Conservation (phyloP, 306 rosid genomes). For the Benincasa hispida region DNA sequence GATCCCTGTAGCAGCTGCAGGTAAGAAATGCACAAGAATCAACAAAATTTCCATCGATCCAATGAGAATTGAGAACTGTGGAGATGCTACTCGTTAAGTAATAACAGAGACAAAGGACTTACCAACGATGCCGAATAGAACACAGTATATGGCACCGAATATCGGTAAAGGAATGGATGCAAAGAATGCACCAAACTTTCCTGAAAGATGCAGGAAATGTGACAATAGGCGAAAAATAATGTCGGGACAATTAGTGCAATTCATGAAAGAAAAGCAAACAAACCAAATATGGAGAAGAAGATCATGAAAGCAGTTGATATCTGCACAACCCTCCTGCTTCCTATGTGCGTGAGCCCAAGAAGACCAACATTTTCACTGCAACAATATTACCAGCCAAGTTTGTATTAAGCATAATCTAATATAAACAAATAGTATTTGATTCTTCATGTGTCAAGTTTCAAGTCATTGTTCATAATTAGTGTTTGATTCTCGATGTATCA, state of each 20-base stretch:
- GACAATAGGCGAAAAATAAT: background rate
- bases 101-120: constrained; percentile 11
- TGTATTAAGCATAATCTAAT: background rate
- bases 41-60: background rate
- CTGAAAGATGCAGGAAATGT: constrained; percentile 28
- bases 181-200: constrained; percentile 89
- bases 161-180: constrained; percentile 90
- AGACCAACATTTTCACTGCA: constrained; percentile 94
- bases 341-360: constrained; percentile 81
- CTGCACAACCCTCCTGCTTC: constrained; percentile 94
- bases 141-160: constrained; percentile 83
- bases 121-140: constrained; percentile 77
- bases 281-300: constrained; percentile 86
- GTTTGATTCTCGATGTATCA: background rate
- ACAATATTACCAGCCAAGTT: constrained; percentile 5
- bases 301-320: constrained; percentile 88
- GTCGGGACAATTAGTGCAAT: background rate
- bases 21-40: background rate
- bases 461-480: background rate
- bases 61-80: background rate
- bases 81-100: background rate
- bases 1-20: constrained; percentile 81
- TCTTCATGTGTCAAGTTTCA: background rate
- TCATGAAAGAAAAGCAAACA: constrained; percentile 10
- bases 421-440: background rate